phyloP scores from a whole-genome alignment of 2,329 filamentous ascomycete genomes.

The Beauveria rudraprayagi region DNA sequence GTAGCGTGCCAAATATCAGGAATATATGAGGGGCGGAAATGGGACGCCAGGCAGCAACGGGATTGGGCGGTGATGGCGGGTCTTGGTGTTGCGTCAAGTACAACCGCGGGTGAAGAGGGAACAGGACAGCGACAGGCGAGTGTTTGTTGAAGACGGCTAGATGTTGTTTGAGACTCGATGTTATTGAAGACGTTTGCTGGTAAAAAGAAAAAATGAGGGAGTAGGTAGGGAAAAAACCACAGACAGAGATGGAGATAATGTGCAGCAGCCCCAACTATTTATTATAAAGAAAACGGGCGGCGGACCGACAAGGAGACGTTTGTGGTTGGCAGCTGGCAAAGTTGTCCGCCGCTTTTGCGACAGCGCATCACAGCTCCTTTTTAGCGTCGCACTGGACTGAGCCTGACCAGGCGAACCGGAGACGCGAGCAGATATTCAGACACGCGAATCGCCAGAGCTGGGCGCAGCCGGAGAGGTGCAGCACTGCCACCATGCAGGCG shows the following conservation, averaged over 20 bases:
- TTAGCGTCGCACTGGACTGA: not conserved
- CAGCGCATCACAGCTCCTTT: not conserved
- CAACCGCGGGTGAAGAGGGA: not conserved
- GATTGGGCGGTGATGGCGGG: conserved; percentile 8
- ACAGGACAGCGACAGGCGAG: not conserved
- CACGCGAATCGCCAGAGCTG: not conserved
- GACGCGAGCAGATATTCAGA: not conserved
- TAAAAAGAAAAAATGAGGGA: not conserved
- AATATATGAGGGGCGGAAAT: not conserved
- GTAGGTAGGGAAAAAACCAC: not conserved
- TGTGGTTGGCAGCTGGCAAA: conserved; percentile 1
- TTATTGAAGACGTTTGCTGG: not conserved
- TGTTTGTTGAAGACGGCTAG: not conserved
- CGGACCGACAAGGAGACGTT: not conserved
- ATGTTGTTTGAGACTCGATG: not conserved
- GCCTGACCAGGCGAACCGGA: conserved; percentile 3
- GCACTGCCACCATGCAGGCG: not conserved
- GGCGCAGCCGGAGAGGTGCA: not conserved
- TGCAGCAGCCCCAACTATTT: conserved; percentile 10
- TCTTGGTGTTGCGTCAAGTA: conserved; percentile 5
- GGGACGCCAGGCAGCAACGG: conserved; percentile 4
- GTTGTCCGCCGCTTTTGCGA: conserved; percentile 7
- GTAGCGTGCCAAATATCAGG: not conserved
- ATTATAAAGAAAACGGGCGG: conserved; percentile 6
- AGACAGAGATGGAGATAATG: not conserved